These are phyloP conservation scores for Lepraria neglecta DNA, from an alignment of 495 filamentous ascomycete species.

Conservation along the genomic window DNA sequence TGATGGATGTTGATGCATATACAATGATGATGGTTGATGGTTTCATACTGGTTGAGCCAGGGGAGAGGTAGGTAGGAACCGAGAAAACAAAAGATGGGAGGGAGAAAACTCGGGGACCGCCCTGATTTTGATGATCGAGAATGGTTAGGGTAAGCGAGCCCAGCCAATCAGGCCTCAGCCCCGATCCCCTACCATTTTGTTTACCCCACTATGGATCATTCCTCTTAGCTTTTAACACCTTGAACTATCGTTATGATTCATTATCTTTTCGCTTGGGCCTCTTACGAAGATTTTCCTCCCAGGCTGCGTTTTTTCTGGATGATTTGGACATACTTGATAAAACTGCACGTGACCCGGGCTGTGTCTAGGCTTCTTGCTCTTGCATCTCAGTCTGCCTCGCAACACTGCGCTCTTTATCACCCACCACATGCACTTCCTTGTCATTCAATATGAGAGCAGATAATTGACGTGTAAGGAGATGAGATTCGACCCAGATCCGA, in stretches of 20 bases:
- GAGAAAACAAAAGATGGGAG: slow-evolving; percentile 18
- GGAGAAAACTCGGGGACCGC: slow-evolving; percentile 17
- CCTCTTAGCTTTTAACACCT: neutral
- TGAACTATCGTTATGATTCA: neutral
- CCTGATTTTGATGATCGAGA: slow-evolving; percentile 23
- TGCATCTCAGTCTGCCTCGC: neutral
- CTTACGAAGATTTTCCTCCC: neutral
- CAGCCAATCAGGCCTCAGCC: slow-evolving; percentile 21
- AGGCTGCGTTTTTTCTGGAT: neutral
- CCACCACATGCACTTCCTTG: neutral
- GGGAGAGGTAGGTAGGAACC: slow-evolving; percentile 8
- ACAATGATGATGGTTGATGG: slow-evolving; percentile 4
- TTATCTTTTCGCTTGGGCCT: neutral
- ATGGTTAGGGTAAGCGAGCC: slow-evolving; percentile 19
- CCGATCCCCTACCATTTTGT: neutral
- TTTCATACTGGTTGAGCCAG: slow-evolving; percentile 6
- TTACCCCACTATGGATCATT: slow-evolving; percentile 12
- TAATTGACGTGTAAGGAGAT: no score
- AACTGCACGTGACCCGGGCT: slow-evolving; percentile 2
- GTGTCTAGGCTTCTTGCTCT: neutral
- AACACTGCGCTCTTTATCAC: neutral
- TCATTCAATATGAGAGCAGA: neutral
- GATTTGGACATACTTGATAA: neutral
- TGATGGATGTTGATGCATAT: slow-evolving; percentile 11
- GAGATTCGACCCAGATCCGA: no score